Base-by-base conservation (phyloP, 208 protist genomes). In the Crithidia sp. region DNA sequence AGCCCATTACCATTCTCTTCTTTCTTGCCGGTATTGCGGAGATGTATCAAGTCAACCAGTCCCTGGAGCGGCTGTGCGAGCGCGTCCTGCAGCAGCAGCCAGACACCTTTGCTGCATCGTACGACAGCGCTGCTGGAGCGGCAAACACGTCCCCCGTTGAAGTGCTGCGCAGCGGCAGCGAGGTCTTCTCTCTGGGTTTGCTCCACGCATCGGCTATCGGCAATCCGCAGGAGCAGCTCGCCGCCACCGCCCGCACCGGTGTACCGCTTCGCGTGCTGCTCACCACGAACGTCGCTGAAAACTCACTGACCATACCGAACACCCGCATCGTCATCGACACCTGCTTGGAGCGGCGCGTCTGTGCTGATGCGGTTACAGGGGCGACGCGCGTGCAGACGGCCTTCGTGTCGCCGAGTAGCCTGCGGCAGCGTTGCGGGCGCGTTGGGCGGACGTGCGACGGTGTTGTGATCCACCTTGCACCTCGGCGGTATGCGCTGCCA, bases 1-100 rank as follows among this genome's bases (percentile, higher is more conserved):
- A 49, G 49, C 88, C 89, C 17, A 76, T 87, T 16, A 86, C 79
- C 40, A 69, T 94, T 49, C 75, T 95, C 2, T 61, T 95, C 7
- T 95, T 95, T 75, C 64, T 95, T 54, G 86, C 90, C 5, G 90
- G 90, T 47, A 84, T 92, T 68, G 64, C 80, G 16, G 90, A 95
- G 71, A 91, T 95, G 39, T 81, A 87, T 17, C 65, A 82, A 10
- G 71, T 95, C 28, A 36, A 88, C 55, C 85, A 87, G 71, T 71
- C 76, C 2, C 70, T 94, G 10, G 89, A 94, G 54, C 47, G 66
- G 9, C 47, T 84, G 17, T 94, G 86, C 60, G 74, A 75, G 43
- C 59, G 9, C 19, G 67, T 69, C 52, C 50, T 55, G 61, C 52
- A 69, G 12, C 68, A 53, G 39, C 55, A 28, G 6, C n/a, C 45